phyloP scores from a whole-genome alignment of 2,329 filamentous ascomycete genomes.

The Septoria linicola region DNA sequence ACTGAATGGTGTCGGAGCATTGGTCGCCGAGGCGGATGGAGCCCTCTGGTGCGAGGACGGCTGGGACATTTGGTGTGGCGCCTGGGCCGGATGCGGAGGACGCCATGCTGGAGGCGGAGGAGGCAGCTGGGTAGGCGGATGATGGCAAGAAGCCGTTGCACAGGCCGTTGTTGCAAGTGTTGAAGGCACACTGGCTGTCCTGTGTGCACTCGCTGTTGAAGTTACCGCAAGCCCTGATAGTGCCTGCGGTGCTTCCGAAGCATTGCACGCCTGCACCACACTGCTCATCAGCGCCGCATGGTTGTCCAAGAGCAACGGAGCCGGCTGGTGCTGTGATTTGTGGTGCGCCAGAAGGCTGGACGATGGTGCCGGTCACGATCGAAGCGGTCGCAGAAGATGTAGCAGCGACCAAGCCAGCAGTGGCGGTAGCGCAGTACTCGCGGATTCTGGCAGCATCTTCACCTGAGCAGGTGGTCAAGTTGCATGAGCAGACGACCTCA shows the following conservation, averaged over 20 bases:
- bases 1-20: conserved; percentile 24
- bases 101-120: too few relatives aligned
- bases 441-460: conserved; percentile 20
- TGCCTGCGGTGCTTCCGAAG: conserved; percentile 22
- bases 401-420: conserved; percentile 7
- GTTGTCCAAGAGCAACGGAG: conserved; percentile 26
- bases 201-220: conserved; percentile 29
- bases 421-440: conserved; percentile 20
- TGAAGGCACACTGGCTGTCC: conserved; percentile 30
- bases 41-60: conserved; percentile 24
- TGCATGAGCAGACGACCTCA: conserved; percentile 20
- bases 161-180: conserved; percentile 30
- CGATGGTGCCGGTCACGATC: conserved; percentile 19
- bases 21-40: conserved; percentile 25
- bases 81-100: too few relatives aligned
- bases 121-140: conserved; percentile 6
- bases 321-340: conserved; percentile 24
- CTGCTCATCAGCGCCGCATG: conserved; percentile 23
- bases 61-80: too few relatives aligned
- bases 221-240: conserved; percentile 27
- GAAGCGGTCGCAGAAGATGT: conserved; percentile 5
- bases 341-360: conserved; percentile 17
- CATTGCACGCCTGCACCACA: conserved; percentile 26
- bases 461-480: conserved; percentile 16
- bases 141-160: conserved; percentile 28